A percentile compares a stretch with the other conserved stretches of the same genome.
These are phyloP conservation scores for Tricharina praecox DNA, from an alignment of 495 filamentous ascomycete genomes.

Conservation along the genomic window DNA sequence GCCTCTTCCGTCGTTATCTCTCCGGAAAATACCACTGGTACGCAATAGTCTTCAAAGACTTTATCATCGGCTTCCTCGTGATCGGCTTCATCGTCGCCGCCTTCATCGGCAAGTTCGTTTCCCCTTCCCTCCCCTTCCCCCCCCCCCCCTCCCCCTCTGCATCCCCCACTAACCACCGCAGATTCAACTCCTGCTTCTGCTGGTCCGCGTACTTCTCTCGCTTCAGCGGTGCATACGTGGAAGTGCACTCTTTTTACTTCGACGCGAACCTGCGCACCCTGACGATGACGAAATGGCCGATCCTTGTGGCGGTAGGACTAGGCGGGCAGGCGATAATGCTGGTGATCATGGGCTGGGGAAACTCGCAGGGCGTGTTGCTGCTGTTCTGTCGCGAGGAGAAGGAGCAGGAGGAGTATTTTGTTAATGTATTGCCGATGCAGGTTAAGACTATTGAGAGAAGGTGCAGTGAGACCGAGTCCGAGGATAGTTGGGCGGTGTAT, in stretches of 20 bases:
- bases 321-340: not conserved
- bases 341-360: not conserved
- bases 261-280: not conserved
- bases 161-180: not conserved
- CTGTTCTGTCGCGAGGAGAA: not conserved
- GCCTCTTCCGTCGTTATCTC: not conserved
- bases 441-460: too few species aligned
- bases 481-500: too few species aligned
- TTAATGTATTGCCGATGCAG: too few species aligned
- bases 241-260: not conserved
- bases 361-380: not conserved
- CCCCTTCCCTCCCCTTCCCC: not conserved
- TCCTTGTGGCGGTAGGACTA: not conserved
- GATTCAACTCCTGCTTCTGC: not conserved
- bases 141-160: too few species aligned
- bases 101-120: not conserved
- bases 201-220: not conserved
- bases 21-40: conserved; percentile 4
- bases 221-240: not conserved
- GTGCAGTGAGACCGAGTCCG: too few species aligned
- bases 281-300: not conserved
- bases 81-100: not conserved
- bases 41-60: not conserved
- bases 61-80: not conserved
- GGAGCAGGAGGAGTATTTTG: not conserved